Conservation (phyloP, 768 basidiomycete genomes). For the Pulveroboletus sp. region DNA sequence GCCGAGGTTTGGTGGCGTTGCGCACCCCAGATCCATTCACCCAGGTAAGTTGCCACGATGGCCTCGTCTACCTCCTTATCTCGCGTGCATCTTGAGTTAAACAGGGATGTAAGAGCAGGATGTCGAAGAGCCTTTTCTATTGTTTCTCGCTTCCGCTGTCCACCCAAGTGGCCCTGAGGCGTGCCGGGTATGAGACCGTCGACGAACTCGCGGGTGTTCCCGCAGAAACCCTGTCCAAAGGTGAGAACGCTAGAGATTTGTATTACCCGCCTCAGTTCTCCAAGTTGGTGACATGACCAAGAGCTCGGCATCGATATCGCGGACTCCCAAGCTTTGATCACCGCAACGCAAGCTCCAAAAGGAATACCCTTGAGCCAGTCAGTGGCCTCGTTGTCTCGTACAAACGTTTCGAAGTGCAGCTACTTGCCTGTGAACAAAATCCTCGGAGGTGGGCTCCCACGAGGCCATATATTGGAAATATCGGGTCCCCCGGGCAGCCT, state of each 20-base stretch:
- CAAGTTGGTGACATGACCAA: conserved; percentile 21
- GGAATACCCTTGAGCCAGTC: conserved; percentile 47
- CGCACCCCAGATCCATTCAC: neutral
- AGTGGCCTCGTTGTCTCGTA: conserved; percentile 41
- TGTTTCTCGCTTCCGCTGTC: conserved; percentile 41
- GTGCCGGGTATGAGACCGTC: conserved; percentile 54
- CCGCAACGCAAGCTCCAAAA: conserved; percentile 34
- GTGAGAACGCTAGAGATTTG: conserved; percentile 27
- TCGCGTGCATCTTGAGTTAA: neutral
- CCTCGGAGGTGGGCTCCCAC: conserved; percentile 57
- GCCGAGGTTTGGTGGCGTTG: neutral
- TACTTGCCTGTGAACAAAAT: conserved; percentile 52
- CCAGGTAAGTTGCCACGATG: conserved; percentile 8
- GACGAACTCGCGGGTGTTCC: conserved; percentile 45
- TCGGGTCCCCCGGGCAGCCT: conserved; percentile 72
- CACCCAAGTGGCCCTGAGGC: conserved; percentile 42
- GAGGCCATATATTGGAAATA: conserved; percentile 63
- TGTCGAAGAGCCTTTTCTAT: conserved; percentile 45
- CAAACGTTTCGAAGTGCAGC: conserved; percentile 15
- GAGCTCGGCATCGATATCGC: conserved; percentile 47
- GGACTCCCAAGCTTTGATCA: conserved; percentile 44
- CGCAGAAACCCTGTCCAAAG: conserved; percentile 46
- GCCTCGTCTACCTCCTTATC: neutral
- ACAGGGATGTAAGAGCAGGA: neutral
- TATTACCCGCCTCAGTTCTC: neutral